These are phyloP conservation scores for Boletus sp. DNA, from an alignment of 768 basidiomycete species.

Conservation along the genomic window DNA sequence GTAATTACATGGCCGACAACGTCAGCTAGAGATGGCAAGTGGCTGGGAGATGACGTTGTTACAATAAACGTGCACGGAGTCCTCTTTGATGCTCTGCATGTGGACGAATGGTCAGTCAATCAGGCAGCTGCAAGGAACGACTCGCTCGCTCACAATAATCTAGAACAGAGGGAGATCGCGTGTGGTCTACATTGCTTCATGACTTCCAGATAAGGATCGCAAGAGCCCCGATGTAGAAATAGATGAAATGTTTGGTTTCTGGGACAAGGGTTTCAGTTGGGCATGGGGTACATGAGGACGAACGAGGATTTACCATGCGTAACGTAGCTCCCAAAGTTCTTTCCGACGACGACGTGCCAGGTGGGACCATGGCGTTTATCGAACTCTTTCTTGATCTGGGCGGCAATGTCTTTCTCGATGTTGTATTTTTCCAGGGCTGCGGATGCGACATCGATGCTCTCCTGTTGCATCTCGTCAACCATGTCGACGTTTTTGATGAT, in stretches of 20 bases:
- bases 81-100: conserved; percentile 16
- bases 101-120: background rate
- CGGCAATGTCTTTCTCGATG: conserved; percentile 98
- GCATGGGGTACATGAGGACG: background rate
- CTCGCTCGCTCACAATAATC: conserved; percentile 24
- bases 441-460: conserved; percentile 84
- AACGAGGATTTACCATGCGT: conserved; percentile 73
- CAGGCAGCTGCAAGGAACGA: background rate
- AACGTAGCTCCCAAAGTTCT: conserved; percentile 98
- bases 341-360: conserved; percentile 99
- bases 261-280: conserved; percentile 16
- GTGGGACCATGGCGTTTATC: conserved; percentile 90
- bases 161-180: conserved; percentile 14
- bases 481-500: conserved; percentile 97
- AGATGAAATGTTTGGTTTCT: conserved; percentile 99
- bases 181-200: conserved; percentile 37
- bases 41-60: conserved; percentile 19
- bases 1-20: conserved; percentile 26
- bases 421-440: conserved; percentile 86
- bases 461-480: conserved; percentile 95
- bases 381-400: conserved; percentile 97
- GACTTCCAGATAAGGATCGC: conserved; percentile 97
- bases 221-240: conserved; percentile 92
- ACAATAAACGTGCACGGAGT: conserved; percentile 25
- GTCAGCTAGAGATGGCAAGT: conserved; percentile 14